Evolutionary conservation across 2,329 filamentous ascomycete species (phyloP), one percentile per base, ranked within the genome.

Genomic region (Botryotinia calthae): DNA sequence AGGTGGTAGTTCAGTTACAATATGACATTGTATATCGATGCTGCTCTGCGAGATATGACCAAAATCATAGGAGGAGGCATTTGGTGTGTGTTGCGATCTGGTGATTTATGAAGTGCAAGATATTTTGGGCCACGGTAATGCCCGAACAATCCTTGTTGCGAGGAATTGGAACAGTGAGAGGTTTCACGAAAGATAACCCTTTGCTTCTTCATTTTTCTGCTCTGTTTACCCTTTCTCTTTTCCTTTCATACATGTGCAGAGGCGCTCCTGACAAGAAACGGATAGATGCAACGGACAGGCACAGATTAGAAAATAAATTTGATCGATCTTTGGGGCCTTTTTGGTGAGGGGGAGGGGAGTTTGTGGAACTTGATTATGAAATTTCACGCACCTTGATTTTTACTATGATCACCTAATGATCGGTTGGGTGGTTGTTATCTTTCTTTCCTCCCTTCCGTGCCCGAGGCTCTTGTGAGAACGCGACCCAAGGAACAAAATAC

Each of bases 131-230:
- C 67, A 70, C 74, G 77, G 76, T 74, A 62, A 76, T 74, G 74
- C 74, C 78, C 78, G 78, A 73, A 71, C 74, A 78, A 76, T 56
- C 73, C 77, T 76, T 75, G 76, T 79, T 77, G 76, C 76, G 77
- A 79, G 77, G 74, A 76, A 74, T 51, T 72, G 51, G 71, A 75
- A 72, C 71, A 74, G 71, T 74, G 73, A 71, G 73, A 59, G 68
- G 77, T 78, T 76, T 65, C 76, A 78, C 77, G 67, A 74, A 74
- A 76, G 70, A 73, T 73, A 73, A 73, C 74, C 76, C 25, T 18
- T 42, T 42, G 18, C 18, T 16, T 16, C 14, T 2, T 56, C n/a
- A 28, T 28, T 18, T 18, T n/a, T 9, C 16, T 28, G 12, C 14
- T 44, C 14, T 9, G n/a, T 54, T 28, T 7, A 28, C 28, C 51